Conservation (phyloP, 75 land plant species). For the Azolla pinnata region DNA sequence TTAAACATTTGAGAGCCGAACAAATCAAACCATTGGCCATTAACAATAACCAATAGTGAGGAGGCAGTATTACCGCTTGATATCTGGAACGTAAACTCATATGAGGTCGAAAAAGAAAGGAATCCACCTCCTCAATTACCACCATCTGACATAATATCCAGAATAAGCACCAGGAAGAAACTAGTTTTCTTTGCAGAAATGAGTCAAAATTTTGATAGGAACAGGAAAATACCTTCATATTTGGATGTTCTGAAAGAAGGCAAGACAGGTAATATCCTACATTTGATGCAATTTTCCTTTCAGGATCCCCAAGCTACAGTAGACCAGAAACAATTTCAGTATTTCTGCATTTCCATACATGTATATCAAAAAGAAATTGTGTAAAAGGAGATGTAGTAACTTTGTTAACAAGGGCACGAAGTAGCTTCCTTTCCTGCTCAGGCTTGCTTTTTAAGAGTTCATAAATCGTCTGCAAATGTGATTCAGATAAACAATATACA, state of each 20-base stretch:
- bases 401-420: constrained; percentile 81
- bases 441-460: constrained; percentile 66
- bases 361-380: not conserved
- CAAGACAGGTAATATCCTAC: constrained; percentile 67
- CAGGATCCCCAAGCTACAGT: constrained; percentile 92
- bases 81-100: constrained; percentile 68
- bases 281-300: constrained; percentile 71
- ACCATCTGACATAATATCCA: constrained; percentile 44
- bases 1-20: no score
- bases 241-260: constrained; percentile 77
- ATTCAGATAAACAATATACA: not conserved
- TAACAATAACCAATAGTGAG: no score
- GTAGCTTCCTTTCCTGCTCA: constrained; percentile 79
- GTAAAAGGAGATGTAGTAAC: constrained; percentile 30
- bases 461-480: constrained; percentile 47
- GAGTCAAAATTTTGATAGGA: not conserved
- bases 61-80: constrained; percentile 93
- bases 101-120: constrained; percentile 82
- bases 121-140: constrained; percentile 83
- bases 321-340: not conserved
- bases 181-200: not conserved
- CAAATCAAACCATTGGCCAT: no score
- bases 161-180: not conserved
- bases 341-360: not conserved
- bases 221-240: constrained; percentile 70